These are phyloP conservation scores for Chimonanthus salicifolius DNA, from an alignment of 164 flowering plant species.

Conservation along the genomic window DNA sequence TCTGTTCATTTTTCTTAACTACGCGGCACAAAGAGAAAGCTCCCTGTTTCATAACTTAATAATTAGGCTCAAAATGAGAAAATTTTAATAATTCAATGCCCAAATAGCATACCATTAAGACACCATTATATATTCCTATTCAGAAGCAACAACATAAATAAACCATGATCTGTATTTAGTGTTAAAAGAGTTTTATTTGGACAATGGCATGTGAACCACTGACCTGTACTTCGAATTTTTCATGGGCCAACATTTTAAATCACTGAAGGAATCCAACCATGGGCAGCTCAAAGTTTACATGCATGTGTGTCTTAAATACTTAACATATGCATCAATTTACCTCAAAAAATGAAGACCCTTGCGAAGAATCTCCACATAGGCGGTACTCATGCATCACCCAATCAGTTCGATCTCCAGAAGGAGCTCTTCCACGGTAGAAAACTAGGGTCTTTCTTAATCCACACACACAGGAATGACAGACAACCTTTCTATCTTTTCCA, in stretches of 20 bases:
- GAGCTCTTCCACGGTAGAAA: constrained; percentile 85
- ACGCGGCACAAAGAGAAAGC: constrained; percentile 81
- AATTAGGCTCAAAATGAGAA: neutral
- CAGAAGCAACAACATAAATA: neutral
- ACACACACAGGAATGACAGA: constrained; percentile 42
- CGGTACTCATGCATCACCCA: constrained; percentile 98
- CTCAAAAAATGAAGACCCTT: constrained; percentile 43
- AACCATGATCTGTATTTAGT: neutral
- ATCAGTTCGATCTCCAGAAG: constrained; percentile 73
- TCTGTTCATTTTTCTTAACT: constrained; percentile 49
- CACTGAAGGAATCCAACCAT: neutral
- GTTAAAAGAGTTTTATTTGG: neutral
- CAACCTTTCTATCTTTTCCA: constrained; percentile 79
- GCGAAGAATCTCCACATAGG: constrained; percentile 55
- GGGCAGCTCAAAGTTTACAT: neutral
- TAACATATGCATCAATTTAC: constrained; percentile 20
- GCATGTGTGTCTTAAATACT: neutral
- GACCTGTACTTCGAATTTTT: neutral
- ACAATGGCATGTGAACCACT: neutral
- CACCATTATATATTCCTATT: neutral
- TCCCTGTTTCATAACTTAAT: constrained; percentile 36
- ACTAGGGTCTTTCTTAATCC: constrained; percentile 84
- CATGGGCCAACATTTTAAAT: neutral
- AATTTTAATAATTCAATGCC: too few species aligned
- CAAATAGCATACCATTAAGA: neutral